A percentile compares a stretch with the other conserved stretches of the same genome.
phyloP scores from a whole-genome alignment of 805 yeast species.

The Lipomyces yamanashiensis region DNA sequence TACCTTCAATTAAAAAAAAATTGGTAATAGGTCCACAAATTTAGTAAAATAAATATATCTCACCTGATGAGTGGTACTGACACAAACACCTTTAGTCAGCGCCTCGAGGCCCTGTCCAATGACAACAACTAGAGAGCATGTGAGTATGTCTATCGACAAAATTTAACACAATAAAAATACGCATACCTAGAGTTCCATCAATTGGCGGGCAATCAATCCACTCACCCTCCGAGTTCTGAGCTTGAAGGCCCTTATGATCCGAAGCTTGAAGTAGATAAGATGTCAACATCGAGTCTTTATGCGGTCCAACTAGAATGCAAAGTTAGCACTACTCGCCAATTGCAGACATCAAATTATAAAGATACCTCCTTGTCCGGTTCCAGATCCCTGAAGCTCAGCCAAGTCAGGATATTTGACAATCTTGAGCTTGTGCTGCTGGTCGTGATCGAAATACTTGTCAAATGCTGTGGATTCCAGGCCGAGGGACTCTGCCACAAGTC shows the following conservation, averaged over 20 bases:
- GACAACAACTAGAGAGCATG: conserved; percentile 57
- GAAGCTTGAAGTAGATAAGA: conserved; percentile 31
- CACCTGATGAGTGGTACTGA: conserved; percentile 58
- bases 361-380: conserved; percentile 35
- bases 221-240: conserved; percentile 57
- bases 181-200: conserved; percentile 39
- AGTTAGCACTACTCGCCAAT: conserved; percentile 16
- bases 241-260: conserved; percentile 54
- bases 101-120: conserved; percentile 68
- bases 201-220: conserved; percentile 62
- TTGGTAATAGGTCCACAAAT: neutral
- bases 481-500: conserved; percentile 60
- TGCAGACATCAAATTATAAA: neutral
- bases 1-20: neutral
- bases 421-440: conserved; percentile 56
- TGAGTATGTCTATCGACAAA: neutral
- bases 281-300: conserved; percentile 53
- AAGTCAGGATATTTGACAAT: conserved; percentile 61
- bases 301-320: conserved; percentile 65
- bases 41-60: conserved; percentile 45
- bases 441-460: conserved; percentile 55
- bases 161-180: neutral
- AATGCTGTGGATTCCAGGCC: conserved; percentile 54
- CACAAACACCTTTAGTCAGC: conserved; percentile 60
- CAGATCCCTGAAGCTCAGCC: conserved; percentile 37